Evolutionary conservation across 1,284 basidiomycete species (phyloP).

Genomic region (Butyriboletus appendiculatus): DNA sequence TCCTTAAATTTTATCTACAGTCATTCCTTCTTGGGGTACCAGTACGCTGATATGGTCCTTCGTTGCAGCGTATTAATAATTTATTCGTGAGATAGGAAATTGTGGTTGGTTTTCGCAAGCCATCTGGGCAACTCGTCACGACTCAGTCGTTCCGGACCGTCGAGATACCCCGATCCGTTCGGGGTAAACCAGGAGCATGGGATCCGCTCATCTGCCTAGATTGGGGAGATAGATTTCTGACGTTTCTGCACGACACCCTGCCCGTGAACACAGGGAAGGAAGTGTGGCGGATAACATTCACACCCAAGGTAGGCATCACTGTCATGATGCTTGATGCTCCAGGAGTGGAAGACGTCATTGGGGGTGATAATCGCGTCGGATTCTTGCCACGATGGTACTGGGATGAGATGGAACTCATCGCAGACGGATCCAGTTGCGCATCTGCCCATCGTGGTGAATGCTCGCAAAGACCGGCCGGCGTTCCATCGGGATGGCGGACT

Average conservation of each 20-base stretch:
- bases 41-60: constrained; percentile 45
- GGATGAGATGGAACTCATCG: constrained; percentile 39
- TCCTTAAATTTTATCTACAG: constrained; percentile 96
- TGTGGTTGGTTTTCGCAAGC: constrained; percentile 90
- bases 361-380: constrained; percentile 69
- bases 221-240: constrained; percentile 70
- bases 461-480: constrained; percentile 3
- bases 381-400: constrained; percentile 75
- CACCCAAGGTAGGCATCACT: constrained; percentile 52
- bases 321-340: constrained; percentile 45
- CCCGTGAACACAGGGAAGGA: constrained; percentile 19
- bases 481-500: constrained; percentile 23
- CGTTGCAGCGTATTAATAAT: not conserved
- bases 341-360: constrained; percentile 57
- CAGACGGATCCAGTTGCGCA: constrained; percentile 4
- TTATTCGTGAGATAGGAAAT: constrained; percentile 58
- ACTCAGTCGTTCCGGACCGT: constrained; percentile 72
- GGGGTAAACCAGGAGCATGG: constrained; percentile 75
- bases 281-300: constrained; percentile 73
- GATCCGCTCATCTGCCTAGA: constrained; percentile 73
- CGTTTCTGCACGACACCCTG: constrained; percentile 50
- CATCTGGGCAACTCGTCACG: constrained; percentile 64
- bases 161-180: constrained; percentile 71
- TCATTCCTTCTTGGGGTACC: constrained; percentile 92
- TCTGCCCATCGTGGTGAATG: constrained; percentile 7